Base-by-base conservation (phyloP, 768 basidiomycete genomes). In the Pluteus cervinus region DNA sequence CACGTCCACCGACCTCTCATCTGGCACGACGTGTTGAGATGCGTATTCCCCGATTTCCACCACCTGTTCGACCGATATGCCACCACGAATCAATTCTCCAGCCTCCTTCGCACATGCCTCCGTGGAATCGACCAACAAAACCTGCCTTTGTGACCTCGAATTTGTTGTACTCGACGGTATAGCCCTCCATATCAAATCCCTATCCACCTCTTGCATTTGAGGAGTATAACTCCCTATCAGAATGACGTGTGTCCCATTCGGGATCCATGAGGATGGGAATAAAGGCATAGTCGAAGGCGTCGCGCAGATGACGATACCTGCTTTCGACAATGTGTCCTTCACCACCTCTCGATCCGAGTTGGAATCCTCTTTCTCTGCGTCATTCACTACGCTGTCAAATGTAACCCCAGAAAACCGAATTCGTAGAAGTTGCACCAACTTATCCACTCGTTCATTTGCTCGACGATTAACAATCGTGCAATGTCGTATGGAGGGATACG, bases 171-270 rank as follows among this genome's bases (percentile, higher is more conserved):
- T 29, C 14, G 28, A 20, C 15, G 37, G n/a, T 11, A 60, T 36
- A 0, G 81, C 78, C 2, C 85, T 64, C 18, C 56, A 50, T 8
- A 92, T 56, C 10, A 91, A 65, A 0, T 58, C 62, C 0, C 49
- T 54, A 18, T 85, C 79, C 5, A 90, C 73, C 53, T 94, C 90
- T 29, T 67, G 71, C 91, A 93, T 94, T 3, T 60, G 51, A 1
- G 84, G 84, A 12, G 69, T 91, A 51, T 87, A 93, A 39, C 85
- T 87, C 4, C 90, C 89, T 18, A 89, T 75, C 2, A 92, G 62
- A 39, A 88, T 76, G 23, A 93, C 48, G 46, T 87, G 84, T 0
- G 83, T 69, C 0, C 79, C 78, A 2, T 69, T 54, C 3, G 65
- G 61, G 8, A 89, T 76, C 68, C 77, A 81, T 0, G 65, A 51